A percentile compares a stretch with the other conserved stretches of the same genome.
These are phyloP conservation scores for Allium cepa DNA, from an alignment of 106 monocot species.

Conservation along the genomic window DNA sequence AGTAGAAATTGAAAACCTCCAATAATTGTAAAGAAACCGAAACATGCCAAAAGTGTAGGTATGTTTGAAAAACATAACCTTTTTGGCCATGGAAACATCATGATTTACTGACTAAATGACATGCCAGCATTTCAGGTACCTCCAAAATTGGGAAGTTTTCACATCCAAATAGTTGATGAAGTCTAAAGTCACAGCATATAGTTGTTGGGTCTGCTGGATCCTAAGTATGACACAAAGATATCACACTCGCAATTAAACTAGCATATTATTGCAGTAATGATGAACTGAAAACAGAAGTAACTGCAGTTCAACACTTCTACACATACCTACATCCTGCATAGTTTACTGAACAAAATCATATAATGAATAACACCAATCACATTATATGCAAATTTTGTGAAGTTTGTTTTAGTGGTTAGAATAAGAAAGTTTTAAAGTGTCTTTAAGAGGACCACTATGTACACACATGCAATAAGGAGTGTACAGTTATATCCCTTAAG, in stretches of 20 bases:
- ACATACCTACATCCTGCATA: background rate
- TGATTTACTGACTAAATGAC: constrained; percentile 34
- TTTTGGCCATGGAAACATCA: constrained; percentile 16
- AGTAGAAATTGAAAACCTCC: background rate
- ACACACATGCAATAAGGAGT: too few species aligned
- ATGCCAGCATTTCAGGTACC: constrained; percentile 34
- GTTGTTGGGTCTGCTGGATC: constrained; percentile 21
- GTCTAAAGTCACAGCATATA: constrained; percentile 40
- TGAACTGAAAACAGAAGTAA: background rate
- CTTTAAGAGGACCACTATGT: too few species aligned
- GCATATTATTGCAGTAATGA: constrained; percentile 1
- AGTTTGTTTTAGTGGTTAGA: too few species aligned
- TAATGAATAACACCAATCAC: too few species aligned
- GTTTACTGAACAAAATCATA: background rate
- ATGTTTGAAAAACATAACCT: constrained; percentile 15
- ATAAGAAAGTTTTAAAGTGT: too few species aligned
- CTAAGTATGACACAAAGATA: constrained; percentile 17
- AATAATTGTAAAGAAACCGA: background rate
- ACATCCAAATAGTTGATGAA: constrained; percentile 49
- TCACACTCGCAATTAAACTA: background rate
- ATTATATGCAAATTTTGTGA: too few species aligned
- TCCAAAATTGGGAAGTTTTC: constrained; percentile 30
- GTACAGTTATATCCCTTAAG: too few species aligned
- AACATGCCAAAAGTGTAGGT: background rate
- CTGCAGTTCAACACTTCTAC: background rate